Evolutionary conservation across 805 yeast species (phyloP).

Genomic region (Ogataea pignaliae): DNA sequence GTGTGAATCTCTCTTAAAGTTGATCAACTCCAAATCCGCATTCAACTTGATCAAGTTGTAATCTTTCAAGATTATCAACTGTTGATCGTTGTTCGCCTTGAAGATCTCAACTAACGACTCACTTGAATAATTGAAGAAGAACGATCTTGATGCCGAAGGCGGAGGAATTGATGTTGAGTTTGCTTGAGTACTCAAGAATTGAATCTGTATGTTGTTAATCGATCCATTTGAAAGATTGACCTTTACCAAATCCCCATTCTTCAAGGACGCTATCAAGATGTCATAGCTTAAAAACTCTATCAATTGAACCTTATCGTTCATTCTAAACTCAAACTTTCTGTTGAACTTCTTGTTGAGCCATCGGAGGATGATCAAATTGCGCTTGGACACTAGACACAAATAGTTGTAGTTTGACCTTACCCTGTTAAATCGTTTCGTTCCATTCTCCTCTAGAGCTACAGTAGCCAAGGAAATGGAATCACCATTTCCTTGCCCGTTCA

Average conservation of each 20-base stretch:
- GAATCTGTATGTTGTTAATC: slow-evolving; percentile 19
- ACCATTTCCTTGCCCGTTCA: slow-evolving; percentile 12
- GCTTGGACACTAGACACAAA: slow-evolving; percentile 19
- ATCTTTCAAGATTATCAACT: slow-evolving; percentile 24
- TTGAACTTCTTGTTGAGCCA: slow-evolving; percentile 21
- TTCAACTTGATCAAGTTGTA: slow-evolving; percentile 19
- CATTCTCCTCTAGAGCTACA: slow-evolving; percentile 11
- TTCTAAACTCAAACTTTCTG: slow-evolving; percentile 21
- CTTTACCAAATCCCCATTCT: slow-evolving; percentile 22
- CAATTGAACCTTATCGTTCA: slow-evolving; percentile 21
- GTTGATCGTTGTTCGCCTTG: slow-evolving; percentile 21
- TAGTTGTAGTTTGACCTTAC: slow-evolving; percentile 11
- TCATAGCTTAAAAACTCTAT: slow-evolving; percentile 23
- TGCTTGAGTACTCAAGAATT: slow-evolving; percentile 14
- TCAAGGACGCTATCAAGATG: slow-evolving; percentile 17
- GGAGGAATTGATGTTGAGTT: slow-evolving; percentile 3
- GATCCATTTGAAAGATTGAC: slow-evolving; percentile 12
- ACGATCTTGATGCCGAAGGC: slow-evolving; percentile 10
- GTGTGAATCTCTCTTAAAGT: slow-evolving; percentile 7
- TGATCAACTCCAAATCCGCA: slow-evolving; percentile 19
- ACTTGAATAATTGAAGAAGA: slow-evolving; percentile 17
- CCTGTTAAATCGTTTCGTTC: slow-evolving; percentile 4
- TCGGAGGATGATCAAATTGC: slow-evolving; percentile 19
- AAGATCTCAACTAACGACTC: slow-evolving; percentile 16
- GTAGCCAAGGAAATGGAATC: slow-evolving; percentile 32